Base-by-base conservation (phyloP, 805 yeast species). In the Suhomyces sp. region DNA sequence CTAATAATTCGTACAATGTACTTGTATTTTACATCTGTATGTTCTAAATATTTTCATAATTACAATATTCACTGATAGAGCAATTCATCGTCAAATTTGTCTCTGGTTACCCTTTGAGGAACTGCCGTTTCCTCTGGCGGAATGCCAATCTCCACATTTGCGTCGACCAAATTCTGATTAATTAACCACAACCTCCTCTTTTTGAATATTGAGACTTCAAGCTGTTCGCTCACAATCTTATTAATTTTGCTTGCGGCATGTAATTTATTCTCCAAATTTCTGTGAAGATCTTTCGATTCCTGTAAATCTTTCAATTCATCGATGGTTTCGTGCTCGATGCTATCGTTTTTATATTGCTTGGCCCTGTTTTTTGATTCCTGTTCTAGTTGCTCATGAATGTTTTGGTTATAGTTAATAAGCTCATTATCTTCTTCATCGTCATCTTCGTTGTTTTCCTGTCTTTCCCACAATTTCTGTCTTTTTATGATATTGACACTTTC, bases 91-190 rank as follows among this genome's bases (percentile, higher is more conserved):
- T 63, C 67, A 35, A 58, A 48, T 20, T 47, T 52, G 47, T 60
- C 64, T 37, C 53, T 29, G 19, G 44, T 48, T 8, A 57, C 60
- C 22, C 59, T 43, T 49, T 52, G 60, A 6, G 54, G 48, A 47
- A 35, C 51, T 53, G 21, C 46, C 17, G 54, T 31, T 15, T 49
- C 48, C 19, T 48, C 54, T 5, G 62, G 65, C 2, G 73, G 76
- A 22, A 75, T 59, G 1, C 76, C 80, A 8, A 71, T 48, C 37
- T 61, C 53, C 24, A 77, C 63, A 49, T 75, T 76, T 4, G 77
- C 75, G 49, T 79, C 79, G 22, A 80, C 55, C 15, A 79, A 58
- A 9, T 69, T 51, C 53, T 79, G 82, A 49, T 76, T 80, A 6
- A 64, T 57, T 5, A 65, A 50, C 77, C 78, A 78, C 24, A 75